These are phyloP conservation scores for Trametes elegans DNA, from an alignment of 768 basidiomycete genomes.

Conservation along the genomic window DNA sequence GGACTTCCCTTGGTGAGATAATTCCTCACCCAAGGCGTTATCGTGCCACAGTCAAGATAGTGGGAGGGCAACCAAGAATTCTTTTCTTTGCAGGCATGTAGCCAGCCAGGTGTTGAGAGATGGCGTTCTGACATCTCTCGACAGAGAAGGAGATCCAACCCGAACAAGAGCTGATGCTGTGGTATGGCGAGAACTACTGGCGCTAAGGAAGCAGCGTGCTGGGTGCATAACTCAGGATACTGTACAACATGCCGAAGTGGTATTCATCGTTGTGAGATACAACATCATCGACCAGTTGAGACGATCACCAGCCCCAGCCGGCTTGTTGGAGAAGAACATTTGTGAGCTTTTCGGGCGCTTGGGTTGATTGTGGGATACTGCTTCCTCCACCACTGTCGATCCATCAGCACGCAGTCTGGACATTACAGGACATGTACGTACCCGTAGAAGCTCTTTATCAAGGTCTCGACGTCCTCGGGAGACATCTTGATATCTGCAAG, in stretches of 20 bases:
- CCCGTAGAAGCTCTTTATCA: slow-evolving; percentile 61
- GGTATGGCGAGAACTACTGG: slow-evolving; percentile 36
- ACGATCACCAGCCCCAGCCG: slow-evolving; percentile 27
- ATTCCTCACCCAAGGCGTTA: no score
- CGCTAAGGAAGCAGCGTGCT: background rate
- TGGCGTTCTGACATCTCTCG: background rate
- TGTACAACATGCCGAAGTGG: slow-evolving; percentile 3
- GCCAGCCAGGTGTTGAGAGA: background rate
- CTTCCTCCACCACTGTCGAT: slow-evolving; percentile 12
- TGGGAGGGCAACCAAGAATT: slow-evolving; percentile 37
- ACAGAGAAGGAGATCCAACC: slow-evolving; percentile 27
- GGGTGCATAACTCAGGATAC: background rate
- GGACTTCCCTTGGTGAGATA: no score
- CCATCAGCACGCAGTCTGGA: background rate
- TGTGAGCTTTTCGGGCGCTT: slow-evolving; percentile 24
- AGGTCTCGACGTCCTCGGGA: slow-evolving; percentile 68
- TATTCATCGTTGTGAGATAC: no score
- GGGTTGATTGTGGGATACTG: slow-evolving; percentile 6
- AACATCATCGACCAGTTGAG: background rate
- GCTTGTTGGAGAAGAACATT: slow-evolving; percentile 28
- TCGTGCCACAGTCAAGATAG: slow-evolving; percentile 24
- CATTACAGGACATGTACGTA: slow-evolving; percentile 6
- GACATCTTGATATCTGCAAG: slow-evolving; percentile 83
- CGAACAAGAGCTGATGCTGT: slow-evolving; percentile 36
- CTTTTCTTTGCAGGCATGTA: slow-evolving; percentile 37